Base-by-base conservation (phyloP, 352 stramenopile species). In the Phytopythium aichiense region DNA sequence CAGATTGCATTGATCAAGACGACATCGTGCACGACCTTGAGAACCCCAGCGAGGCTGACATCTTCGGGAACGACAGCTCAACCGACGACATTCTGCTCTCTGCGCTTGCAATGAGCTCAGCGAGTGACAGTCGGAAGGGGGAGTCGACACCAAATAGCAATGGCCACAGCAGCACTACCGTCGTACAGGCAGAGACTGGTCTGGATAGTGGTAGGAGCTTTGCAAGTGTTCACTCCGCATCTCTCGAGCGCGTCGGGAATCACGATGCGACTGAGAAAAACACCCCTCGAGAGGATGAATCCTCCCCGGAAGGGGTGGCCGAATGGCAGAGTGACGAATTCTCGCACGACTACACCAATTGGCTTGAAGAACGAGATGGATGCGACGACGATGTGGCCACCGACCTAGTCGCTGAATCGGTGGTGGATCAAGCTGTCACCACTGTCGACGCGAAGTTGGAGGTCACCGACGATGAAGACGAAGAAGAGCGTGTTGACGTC, bases 401-500 rank as follows among this genome's bases (percentile, higher is more conserved):
- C 6, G 48, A 38, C 15, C 48, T 37, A 54, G 25, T 38, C 0
- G 4, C 25, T 16, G 28, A 6, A 5, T 38, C 23, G 4, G 35
- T 11, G 33, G n/a, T 49, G 12, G 48, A 38, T n/a, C 13, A 28
- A 12, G 48, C 25, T 1, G 16, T 31, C 5, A 23, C 4, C 33
- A 15, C 15, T 15, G n/a, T 33, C 15, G 35, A 58, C 11, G 22
- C 13, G 5, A 60, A 52, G 7, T 20, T 20, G 15, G 55, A 40
- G 9, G 28, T 18, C 12, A 60, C 38, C 28, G 55, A 60, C n/a
- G 69, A 73, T n/a, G 68, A 67, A 25, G 52, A 31, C 28, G 28
- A 74, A 7, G 72, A 83, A 59, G 71, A 84, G 45, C 43, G 56
- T 1, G 52, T 77, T 2, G 77, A 90, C 4, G 79, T 63, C 12